Conservation (phyloP, 1,139 yeast genomes). For the Nakaseomyces uthaithaninus region DNA sequence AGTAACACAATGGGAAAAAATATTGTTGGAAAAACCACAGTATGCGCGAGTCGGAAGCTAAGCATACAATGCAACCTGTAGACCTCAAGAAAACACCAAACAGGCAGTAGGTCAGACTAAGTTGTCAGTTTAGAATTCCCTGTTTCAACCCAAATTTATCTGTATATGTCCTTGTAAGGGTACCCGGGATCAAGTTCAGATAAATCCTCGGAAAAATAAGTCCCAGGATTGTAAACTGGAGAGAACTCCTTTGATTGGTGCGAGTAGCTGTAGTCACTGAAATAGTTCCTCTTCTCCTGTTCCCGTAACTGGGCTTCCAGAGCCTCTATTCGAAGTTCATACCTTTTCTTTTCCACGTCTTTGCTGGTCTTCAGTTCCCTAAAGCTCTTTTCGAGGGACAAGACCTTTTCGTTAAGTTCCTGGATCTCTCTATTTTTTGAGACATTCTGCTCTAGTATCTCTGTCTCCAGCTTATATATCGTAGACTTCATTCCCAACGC, state of each 20-base stretch:
- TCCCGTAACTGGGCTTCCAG: slow-evolving; percentile 12
- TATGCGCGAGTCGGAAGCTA: too few relatives aligned
- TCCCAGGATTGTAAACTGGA: slow-evolving; percentile 5
- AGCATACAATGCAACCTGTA: too few relatives aligned
- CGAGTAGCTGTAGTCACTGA: slow-evolving; percentile 6
- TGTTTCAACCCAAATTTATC: neutral
- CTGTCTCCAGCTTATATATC: slow-evolving; percentile 7
- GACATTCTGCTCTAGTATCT: slow-evolving; percentile 6
- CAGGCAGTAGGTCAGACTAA: neutral
- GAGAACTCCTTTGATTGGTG: slow-evolving; percentile 9
- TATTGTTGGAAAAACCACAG: too few relatives aligned
- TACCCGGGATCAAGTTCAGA: slow-evolving; percentile 3
- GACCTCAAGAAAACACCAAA: too few relatives aligned
- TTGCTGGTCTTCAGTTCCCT: slow-evolving; percentile 20
- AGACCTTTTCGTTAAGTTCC: slow-evolving; percentile 21
- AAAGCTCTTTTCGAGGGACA: slow-evolving; percentile 18
- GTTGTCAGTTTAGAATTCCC: neutral
- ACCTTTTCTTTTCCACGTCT: slow-evolving; percentile 14
- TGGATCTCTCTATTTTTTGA: slow-evolving; percentile 23
- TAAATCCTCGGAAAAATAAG: slow-evolving; percentile 6
- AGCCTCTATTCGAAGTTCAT: slow-evolving; percentile 17
- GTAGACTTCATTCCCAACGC: slow-evolving; percentile 12
- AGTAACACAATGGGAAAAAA: too few relatives aligned
- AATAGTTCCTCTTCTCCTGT: slow-evolving; percentile 4
- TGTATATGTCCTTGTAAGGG: slow-evolving; percentile 3